Base-by-base conservation (phyloP, 2,329 filamentous ascomycete genomes). In the Penicillium sp. region DNA sequence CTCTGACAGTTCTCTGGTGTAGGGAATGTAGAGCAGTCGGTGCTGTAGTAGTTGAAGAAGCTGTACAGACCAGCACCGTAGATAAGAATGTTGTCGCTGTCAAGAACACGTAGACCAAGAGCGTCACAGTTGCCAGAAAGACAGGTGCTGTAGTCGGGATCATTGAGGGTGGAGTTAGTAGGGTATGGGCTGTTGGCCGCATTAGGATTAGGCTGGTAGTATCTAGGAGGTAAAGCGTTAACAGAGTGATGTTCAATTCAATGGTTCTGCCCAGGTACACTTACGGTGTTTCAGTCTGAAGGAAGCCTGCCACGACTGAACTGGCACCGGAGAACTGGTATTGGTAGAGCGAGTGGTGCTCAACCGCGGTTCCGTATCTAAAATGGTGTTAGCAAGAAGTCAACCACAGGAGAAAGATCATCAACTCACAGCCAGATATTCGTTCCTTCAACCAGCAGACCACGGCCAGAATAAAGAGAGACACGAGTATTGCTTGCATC, bases 41-140 rank as follows among this genome's bases (percentile, higher is more conserved):
- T 79, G 58, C 68, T 78, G 69, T 84, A 83, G 62, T 83, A 75
- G 62, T 81, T 75, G 69, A 84, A 85, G 72, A 85, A 84, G 19
- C 75, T 78, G 72, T 85, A 84, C 5, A 83, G 64, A 1, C 82
- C 82, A 0, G 78, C 81, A 16, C 82, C 82, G 60, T 83, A 84
- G 19, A 80, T 71, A 45, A 74, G 61, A 16, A 83, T 74, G 50
- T 77, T 71, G 13, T 70, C 68, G 35, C 73, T 77, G 61, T 78
- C 71, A 14, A 80, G 60, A 44, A 84, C 76, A 19, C 81, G 77
- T 5, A 85, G 69, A 21, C 80, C 82, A 68, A 80, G 81, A 23
- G 78, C 77, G 42, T 78, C 66, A 33, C 76, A 75, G 52, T 73
- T 73, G 3, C 67, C 71, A 7, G 67, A 48, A 11, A 67, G 59